These are phyloP conservation scores for Penicillium lagena DNA, from an alignment of 495 filamentous ascomycete genomes.

Conservation along the genomic window DNA sequence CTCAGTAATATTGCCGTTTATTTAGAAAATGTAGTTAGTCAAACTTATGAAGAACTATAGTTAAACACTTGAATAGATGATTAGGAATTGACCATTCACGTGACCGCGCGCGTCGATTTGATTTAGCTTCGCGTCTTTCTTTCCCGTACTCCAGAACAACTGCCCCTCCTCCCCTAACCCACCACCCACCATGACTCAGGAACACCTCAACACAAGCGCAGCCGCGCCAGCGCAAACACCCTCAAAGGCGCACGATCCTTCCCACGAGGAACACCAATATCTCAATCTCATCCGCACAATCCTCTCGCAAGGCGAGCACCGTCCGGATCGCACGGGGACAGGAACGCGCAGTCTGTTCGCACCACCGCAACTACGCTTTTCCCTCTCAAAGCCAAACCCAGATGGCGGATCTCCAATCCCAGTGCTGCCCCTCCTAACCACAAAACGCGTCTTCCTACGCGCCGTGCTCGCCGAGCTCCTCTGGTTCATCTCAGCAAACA, in stretches of 20 bases:
- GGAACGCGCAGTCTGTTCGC: constrained; percentile 87
- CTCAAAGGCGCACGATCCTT: constrained; percentile 10
- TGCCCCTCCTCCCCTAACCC: not conserved
- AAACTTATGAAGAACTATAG: too few relatives aligned
- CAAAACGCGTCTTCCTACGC: constrained; percentile 90
- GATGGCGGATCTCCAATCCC: constrained; percentile 33
- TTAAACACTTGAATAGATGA: not conserved
- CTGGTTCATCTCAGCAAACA: constrained; percentile 87
- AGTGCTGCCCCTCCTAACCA: constrained; percentile 87
- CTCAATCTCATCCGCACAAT: constrained; percentile 71
- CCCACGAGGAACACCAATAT: constrained; percentile 72
- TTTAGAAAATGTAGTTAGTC: constrained; percentile 4
- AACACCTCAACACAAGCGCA: constrained; percentile 5
- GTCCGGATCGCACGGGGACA: constrained; percentile 86
- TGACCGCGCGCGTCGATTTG: constrained; percentile 23
- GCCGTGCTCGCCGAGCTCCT: constrained; percentile 91
- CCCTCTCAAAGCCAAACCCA: constrained; percentile 53
- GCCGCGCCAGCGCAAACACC: constrained; percentile 7
- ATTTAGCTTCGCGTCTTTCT: constrained; percentile 6
- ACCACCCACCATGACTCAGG: constrained; percentile 17
- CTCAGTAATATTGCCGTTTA: constrained; percentile 29
- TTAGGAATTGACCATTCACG: constrained; percentile 2
- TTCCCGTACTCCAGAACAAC: not conserved
- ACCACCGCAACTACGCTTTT: constrained; percentile 78
- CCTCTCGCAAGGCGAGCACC: constrained; percentile 67